Percentiles rank a stretch among this genome's conserved stretches.
phyloP scores from a whole-genome alignment of 768 basidiomycete genomes.

The Phanerochaete carnosa region DNA sequence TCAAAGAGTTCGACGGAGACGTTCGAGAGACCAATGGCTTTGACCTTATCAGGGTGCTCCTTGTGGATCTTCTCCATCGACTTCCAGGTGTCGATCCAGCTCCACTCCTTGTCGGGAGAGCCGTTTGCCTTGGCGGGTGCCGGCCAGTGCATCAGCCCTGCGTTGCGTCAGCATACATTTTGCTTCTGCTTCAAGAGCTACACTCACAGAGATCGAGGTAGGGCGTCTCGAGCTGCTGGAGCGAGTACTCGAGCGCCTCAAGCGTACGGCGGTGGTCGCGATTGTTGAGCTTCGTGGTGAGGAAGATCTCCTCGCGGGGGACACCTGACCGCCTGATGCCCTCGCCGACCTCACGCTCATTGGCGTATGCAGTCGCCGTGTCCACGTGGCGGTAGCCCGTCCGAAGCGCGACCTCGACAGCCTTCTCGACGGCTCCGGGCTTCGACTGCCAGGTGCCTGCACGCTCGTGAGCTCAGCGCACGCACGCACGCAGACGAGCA shows the following conservation, averaged over 20 bases:
- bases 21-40: slow-evolving; percentile 81
- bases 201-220: slow-evolving; percentile 77
- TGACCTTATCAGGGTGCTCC: slow-evolving; percentile 66
- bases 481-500: neutral
- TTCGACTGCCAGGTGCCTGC: slow-evolving; percentile 77
- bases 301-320: slow-evolving; percentile 68
- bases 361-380: slow-evolving; percentile 67
- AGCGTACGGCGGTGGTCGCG: slow-evolving; percentile 55
- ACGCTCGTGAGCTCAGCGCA: neutral
- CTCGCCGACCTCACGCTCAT: slow-evolving; percentile 78
- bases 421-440: slow-evolving; percentile 67
- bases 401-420: slow-evolving; percentile 72
- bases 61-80: slow-evolving; percentile 67
- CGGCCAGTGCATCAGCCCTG: slow-evolving; percentile 84
- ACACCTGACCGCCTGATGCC: slow-evolving; percentile 78
- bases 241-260: slow-evolving; percentile 65
- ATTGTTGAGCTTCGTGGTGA: slow-evolving; percentile 74
- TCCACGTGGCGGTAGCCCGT: slow-evolving; percentile 74
- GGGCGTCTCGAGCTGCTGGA: slow-evolving; percentile 62
- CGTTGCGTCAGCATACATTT: neutral
- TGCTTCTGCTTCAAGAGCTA: neutral
- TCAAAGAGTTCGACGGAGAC: slow-evolving; percentile 63
- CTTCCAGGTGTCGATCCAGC: slow-evolving; percentile 80
- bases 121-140: slow-evolving; percentile 62
- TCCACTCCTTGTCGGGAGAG: slow-evolving; percentile 48